These are phyloP conservation scores for Leccinum aurantiacum DNA, from an alignment of 768 basidiomycete species.

Conservation along the genomic window DNA sequence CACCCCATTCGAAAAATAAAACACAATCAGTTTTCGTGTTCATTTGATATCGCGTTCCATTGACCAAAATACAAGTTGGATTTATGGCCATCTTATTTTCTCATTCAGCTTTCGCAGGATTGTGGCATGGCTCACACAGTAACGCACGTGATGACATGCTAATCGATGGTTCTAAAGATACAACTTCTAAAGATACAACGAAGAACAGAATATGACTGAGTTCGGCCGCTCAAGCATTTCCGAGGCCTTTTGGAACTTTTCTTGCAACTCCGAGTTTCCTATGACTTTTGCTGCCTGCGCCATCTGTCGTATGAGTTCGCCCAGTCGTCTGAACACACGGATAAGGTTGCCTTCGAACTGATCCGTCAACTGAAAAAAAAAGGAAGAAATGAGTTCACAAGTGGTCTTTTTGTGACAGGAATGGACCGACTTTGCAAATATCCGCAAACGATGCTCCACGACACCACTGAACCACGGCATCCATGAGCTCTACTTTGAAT, in stretches of 20 bases:
- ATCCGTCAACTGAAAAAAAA: slow-evolving; percentile 70
- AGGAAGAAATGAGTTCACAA: slow-evolving; percentile 1
- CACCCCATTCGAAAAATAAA: neutral
- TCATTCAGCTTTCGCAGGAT: neutral
- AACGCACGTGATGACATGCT: neutral
- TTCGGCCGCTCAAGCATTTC: slow-evolving; percentile 94
- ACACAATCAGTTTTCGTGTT: neutral
- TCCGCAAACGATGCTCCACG: slow-evolving; percentile 96
- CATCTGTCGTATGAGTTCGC: slow-evolving; percentile 97
- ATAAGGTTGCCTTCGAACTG: slow-evolving; percentile 97
- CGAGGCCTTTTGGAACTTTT: slow-evolving; percentile 89
- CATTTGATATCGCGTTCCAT: neutral
- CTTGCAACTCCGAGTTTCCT: slow-evolving; percentile 89
- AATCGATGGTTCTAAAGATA: slow-evolving; percentile 53
- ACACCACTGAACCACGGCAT: slow-evolving; percentile 96
- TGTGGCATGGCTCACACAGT: neutral
- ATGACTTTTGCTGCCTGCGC: slow-evolving; percentile 93
- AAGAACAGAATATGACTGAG: slow-evolving; percentile 90
- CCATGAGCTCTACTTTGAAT: slow-evolving; percentile 99
- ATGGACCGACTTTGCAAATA: slow-evolving; percentile 82
- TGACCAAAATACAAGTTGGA: no score
- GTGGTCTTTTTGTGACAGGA: neutral
- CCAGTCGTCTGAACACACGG: slow-evolving; percentile 90
- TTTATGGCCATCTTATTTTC: neutral
- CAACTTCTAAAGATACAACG: slow-evolving; percentile 69